phyloP scores from a whole-genome alignment of 1,284 basidiomycete genomes.

The Sporisorium graminicola region DNA sequence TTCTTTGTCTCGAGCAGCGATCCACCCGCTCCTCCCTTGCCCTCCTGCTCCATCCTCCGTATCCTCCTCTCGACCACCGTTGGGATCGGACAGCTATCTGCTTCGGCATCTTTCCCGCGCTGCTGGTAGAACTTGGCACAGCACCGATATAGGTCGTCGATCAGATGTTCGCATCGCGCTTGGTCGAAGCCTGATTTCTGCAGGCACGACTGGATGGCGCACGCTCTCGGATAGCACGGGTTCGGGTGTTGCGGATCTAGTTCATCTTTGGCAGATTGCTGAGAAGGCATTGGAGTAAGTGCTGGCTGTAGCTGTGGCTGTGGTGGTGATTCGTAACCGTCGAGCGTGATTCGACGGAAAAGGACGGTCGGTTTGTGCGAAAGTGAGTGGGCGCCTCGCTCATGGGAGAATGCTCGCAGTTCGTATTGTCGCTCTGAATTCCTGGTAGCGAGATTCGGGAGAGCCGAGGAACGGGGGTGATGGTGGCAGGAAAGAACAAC shows the following conservation, averaged over 20 bases:
- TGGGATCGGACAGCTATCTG: constrained; percentile 63
- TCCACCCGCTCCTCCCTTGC: constrained; percentile 45
- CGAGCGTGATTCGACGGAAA: neutral
- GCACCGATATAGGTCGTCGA: constrained; percentile 65
- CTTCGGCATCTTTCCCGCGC: constrained; percentile 51
- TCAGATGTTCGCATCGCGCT: constrained; percentile 59
- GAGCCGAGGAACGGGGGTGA: neutral
- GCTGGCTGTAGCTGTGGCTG: neutral
- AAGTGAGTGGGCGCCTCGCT: neutral
- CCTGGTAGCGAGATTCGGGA: neutral
- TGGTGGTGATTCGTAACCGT: neutral
- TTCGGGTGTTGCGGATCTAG: constrained; percentile 44
- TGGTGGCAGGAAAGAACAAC: neutral
- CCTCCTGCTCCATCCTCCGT: constrained; percentile 50
- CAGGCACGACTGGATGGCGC: constrained; percentile 65
- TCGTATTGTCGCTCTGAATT: neutral
- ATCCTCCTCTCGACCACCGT: constrained; percentile 51
- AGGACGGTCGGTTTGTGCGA: neutral
- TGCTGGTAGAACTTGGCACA: constrained; percentile 62
- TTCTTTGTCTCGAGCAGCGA: constrained; percentile 36
- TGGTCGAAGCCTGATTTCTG: constrained; percentile 62
- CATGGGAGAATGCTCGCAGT: neutral
- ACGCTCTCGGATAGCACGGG: constrained; percentile 65
- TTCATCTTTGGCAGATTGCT: constrained; percentile 18
- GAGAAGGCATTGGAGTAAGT: constrained; percentile 11